Base-by-base conservation (phyloP, 176 grass and related monocot genomes). In the Tillandsia fasciculata region DNA sequence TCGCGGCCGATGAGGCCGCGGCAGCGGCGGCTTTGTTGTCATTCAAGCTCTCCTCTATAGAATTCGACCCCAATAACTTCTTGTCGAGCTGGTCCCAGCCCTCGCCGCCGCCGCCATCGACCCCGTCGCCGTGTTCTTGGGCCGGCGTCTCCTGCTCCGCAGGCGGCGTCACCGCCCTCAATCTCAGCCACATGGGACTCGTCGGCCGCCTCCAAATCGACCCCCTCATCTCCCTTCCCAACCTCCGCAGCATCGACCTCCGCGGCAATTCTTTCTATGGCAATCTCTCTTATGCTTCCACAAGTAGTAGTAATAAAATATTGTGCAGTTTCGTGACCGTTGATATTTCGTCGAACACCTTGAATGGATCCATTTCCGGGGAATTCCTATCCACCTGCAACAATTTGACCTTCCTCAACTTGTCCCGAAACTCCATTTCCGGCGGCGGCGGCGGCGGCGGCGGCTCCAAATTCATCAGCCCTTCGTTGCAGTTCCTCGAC, bases 231-330 rank as follows among this genome's bases (percentile, higher is more conserved):
- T 22, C 63, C 9, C 84, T 99, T 27, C 83, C 82, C 7, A 29
- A 66, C 17, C 82, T 99, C 1, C 77, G 61, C 26, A 56, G 53
- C 42, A 79, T 99, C 48, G 72, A 83, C 56, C 63, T 99, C 63
- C 67, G 77, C 68, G 82, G 89, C 68, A 99, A 99, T 75, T 91
- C 80, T 48, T 99, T 99, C 77, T 64, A 88, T 50, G 94, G 94
- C 81, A 87, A 86, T 79, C 86, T 99, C 63, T 88, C 94, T 24
- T 24, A 24, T 24, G 1, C 24, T 24, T 24, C 24, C 24, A 24
- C 24, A 24, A 24, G 33, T 0, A 0, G 33, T 42, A 5, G 33
- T 42, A 5, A 6, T 7, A 3, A 6, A 42, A 6, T 42, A 6
- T 3, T 75, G 57, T 93, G 87, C 77, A 71, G 78, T 54, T 86